Evolutionary conservation across 768 basidiomycete species (phyloP), one percentile per base, ranked within the genome.

Genomic region (Lactarius quietus): DNA sequence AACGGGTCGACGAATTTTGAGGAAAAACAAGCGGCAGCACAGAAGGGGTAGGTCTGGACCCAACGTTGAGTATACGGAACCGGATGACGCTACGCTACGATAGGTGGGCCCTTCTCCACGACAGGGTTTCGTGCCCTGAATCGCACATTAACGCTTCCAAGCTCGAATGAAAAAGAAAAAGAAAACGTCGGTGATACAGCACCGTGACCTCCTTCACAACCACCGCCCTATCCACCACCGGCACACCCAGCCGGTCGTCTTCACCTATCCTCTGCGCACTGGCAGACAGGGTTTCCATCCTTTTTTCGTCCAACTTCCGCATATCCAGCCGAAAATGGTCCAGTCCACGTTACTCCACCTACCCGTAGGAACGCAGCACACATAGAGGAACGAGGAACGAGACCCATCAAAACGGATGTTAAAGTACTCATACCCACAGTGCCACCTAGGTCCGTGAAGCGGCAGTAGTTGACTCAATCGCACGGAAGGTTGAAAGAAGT

Each of bases 221-320:
- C 85, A 85, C 39, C 77, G 75, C 28, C 84, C 86, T n/a, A 83
- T 73, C 88, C 88, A 88, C 77, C 81, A 85, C 31, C 83, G 78
- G 71, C 86, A 89, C 71, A 3, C 75, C 75, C 53, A 89, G 75
- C 43, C 79, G 81, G 39, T 80, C 77, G 39, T 80, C 77, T 28
- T 63, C 69, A 69, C 84, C 81, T 15, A 87, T 73, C 6, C 79
- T 81, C 38, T 76, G 69, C 1, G 73, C 70, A 3, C 33, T n/a
- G n/a, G n/a, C n/a, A n/a, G 43, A 73, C 20, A 88, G n/a, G 17
- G 58, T 36, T 14, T 59, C 65, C 17, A 54, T 35, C 68, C 59
- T 61, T 17, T 53, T 59, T 14, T 48, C 61, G 28, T 63, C 65
- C n/a, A 45, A 52, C 48, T 65, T 59, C 28, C 82, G 35, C 69